These are phyloP conservation scores for Trichoderma sp. DNA, from an alignment of 2,329 filamentous ascomycete species.

Conservation along the genomic window DNA sequence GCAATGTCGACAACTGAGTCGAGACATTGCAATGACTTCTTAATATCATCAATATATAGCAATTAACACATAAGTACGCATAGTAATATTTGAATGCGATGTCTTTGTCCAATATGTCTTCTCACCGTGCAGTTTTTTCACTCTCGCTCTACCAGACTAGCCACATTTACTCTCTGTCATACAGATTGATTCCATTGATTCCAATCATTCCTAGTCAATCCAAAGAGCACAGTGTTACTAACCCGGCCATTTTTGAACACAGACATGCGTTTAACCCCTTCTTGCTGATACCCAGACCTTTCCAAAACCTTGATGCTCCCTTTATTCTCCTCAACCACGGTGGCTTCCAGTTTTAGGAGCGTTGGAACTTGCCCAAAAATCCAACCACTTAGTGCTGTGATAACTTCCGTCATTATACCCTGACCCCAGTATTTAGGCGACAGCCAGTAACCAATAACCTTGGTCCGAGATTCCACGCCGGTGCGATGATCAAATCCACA, in stretches of 20 bases:
- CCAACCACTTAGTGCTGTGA: background rate
- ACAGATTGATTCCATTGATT: background rate
- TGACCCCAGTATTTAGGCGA: background rate
- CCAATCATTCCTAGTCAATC: background rate
- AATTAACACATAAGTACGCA: too few species aligned
- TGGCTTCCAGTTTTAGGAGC: background rate
- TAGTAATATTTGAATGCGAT: too few species aligned
- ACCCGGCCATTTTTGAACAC: background rate
- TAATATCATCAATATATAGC: too few species aligned
- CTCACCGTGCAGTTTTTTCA: too few species aligned
- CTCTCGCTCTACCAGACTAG: background rate
- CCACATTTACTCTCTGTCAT: background rate
- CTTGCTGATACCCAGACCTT: background rate
- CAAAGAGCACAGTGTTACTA: background rate
- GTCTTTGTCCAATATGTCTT: too few species aligned
- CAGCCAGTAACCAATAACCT: background rate
- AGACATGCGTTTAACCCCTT: background rate
- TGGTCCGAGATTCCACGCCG: background rate
- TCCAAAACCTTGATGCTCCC: background rate
- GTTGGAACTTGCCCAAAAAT: background rate
- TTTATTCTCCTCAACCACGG: background rate
- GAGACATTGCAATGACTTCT: too few species aligned
- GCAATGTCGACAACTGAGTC: too few species aligned
- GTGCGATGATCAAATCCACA: background rate
- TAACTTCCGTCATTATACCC: background rate